A percentile compares a stretch with the other conserved stretches of the same genome.
phyloP scores from a whole-genome alignment of 306 rosid genomes.

The Citrullus amarus region DNA sequence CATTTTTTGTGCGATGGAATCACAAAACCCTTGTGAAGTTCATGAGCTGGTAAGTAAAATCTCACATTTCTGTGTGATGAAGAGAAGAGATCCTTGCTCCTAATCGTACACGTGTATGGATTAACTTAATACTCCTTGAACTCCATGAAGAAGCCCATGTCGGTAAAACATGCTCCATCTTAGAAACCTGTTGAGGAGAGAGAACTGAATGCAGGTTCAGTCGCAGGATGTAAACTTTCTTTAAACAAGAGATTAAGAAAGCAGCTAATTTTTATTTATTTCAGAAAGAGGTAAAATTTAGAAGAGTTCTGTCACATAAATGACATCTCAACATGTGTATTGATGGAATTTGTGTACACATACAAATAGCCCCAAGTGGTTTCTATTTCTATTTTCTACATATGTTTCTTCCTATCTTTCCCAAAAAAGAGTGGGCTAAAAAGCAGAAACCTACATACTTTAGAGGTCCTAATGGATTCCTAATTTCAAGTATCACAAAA shows the following conservation, averaged over 20 bases:
- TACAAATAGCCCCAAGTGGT: not conserved
- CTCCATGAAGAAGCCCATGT: conserved; percentile 33
- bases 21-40: not conserved
- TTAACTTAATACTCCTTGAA: conserved; percentile 28
- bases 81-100: conserved; percentile 74
- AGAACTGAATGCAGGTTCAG: conserved; percentile 67
- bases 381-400: too few relatives aligned
- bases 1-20: not conserved
- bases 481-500: not conserved
- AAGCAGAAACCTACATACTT: too few relatives aligned
- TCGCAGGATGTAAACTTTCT: conserved; percentile 23
- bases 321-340: not conserved
- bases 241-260: conserved; percentile 1
- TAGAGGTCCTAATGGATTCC: too few relatives aligned
- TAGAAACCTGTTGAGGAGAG: conserved; percentile 74
- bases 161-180: conserved; percentile 68
- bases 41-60: conserved; percentile 7
- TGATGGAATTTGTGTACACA: not conserved
- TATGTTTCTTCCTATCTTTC: too few relatives aligned
- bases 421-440: too few relatives aligned
- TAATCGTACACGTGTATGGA: conserved; percentile 34
- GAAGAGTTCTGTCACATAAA: not conserved
- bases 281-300: not conserved
- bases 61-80: conserved; percentile 60
- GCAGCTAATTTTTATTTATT: not conserved